Percentiles rank a stretch among this genome's conserved stretches.
Evolutionary conservation across 768 basidiomycete genomes (phyloP).

Genomic region (Leucocoprinus sp.): DNA sequence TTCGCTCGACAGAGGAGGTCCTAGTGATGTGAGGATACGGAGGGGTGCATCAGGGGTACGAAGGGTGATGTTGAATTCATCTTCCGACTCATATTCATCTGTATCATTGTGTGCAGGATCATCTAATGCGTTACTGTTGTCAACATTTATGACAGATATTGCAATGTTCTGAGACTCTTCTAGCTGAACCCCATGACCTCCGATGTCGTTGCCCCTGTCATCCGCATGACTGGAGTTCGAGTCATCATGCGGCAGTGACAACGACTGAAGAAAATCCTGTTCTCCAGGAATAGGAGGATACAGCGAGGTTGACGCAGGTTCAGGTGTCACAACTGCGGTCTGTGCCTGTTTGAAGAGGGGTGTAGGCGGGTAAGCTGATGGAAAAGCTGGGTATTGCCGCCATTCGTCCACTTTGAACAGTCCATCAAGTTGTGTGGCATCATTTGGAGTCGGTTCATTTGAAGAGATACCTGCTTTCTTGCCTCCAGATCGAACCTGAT

Average conservation of each 20-base stretch:
- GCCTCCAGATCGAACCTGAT: slow-evolving; percentile 22
- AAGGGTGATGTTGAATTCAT: slow-evolving; percentile 59
- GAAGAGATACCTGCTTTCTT: slow-evolving; percentile 27
- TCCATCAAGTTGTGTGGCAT: slow-evolving; percentile 12
- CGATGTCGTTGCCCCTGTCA: slow-evolving; percentile 50
- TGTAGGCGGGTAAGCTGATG: slow-evolving; percentile 70
- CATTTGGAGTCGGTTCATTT: slow-evolving; percentile 9
- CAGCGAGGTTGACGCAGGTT: slow-evolving; percentile 14
- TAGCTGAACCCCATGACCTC: slow-evolving; percentile 31
- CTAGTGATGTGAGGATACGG: slow-evolving; percentile 6
- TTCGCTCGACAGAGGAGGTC: neutral
- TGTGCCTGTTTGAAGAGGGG: slow-evolving; percentile 37
- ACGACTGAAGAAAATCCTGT: slow-evolving; percentile 66
- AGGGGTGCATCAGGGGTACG: slow-evolving; percentile 45
- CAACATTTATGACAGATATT: slow-evolving; percentile 25
- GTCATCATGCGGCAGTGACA: slow-evolving; percentile 57
- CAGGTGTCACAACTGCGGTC: slow-evolving; percentile 19
- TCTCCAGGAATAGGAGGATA: slow-evolving; percentile 35
- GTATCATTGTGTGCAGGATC: slow-evolving; percentile 14
- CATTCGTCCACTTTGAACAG: slow-evolving; percentile 44
- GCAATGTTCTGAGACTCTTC: slow-evolving; percentile 18
- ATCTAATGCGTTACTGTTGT: slow-evolving; percentile 24
- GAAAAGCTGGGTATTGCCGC: slow-evolving; percentile 66
- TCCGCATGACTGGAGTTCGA: slow-evolving; percentile 49
- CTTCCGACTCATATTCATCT: slow-evolving; percentile 40